Conservation (phyloP, 495 filamentous ascomycete genomes). For the Rostrohypoxylon terebratum region DNA sequence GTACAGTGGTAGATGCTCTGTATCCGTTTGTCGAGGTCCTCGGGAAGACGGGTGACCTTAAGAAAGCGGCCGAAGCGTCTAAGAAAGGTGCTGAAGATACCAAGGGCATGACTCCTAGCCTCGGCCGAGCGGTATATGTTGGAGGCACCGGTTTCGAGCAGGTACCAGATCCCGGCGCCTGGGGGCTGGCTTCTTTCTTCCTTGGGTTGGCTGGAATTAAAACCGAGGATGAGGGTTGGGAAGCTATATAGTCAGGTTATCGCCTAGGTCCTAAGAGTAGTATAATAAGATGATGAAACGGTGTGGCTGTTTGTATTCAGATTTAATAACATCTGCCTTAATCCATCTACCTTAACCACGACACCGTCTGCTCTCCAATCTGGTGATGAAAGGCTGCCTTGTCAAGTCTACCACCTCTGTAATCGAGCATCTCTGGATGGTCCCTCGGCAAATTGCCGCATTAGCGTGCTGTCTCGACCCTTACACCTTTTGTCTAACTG, state of each 20-base stretch:
- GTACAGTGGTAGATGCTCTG: conserved; percentile 91
- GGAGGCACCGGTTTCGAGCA: conserved; percentile 83
- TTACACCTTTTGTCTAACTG: conserved; percentile 14
- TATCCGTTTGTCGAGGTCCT: conserved; percentile 86
- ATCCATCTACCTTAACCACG: conserved; percentile 19
- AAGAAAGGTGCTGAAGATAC: conserved; percentile 82
- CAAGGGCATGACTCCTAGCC: conserved; percentile 88
- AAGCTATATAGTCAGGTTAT: conserved; percentile 41
- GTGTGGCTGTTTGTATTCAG: conserved; percentile 21
- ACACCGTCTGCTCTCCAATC: conserved; percentile 22
- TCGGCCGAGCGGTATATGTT: conserved; percentile 92
- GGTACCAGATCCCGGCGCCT: conserved; percentile 92
- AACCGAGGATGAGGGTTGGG: conserved; percentile 47
- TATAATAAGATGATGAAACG: conserved; percentile 25
- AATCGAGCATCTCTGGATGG: conserved; percentile 4
- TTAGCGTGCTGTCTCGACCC: conserved; percentile 18
- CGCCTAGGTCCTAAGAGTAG: background rate
- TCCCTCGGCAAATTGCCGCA: conserved; percentile 17
- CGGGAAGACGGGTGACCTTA: conserved; percentile 68
- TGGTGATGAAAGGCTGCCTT: conserved; percentile 14
- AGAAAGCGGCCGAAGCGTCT: conserved; percentile 78
- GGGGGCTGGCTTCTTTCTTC: conserved; percentile 84
- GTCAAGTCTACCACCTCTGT: conserved; percentile 12
- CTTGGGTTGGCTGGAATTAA: conserved; percentile 71
- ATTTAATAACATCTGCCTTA: conserved; percentile 35